Evolutionary conservation across 768 basidiomycete genomes (phyloP), one percentile per base, ranked within the genome.

Genomic region (Leccinum pellstonianum): DNA sequence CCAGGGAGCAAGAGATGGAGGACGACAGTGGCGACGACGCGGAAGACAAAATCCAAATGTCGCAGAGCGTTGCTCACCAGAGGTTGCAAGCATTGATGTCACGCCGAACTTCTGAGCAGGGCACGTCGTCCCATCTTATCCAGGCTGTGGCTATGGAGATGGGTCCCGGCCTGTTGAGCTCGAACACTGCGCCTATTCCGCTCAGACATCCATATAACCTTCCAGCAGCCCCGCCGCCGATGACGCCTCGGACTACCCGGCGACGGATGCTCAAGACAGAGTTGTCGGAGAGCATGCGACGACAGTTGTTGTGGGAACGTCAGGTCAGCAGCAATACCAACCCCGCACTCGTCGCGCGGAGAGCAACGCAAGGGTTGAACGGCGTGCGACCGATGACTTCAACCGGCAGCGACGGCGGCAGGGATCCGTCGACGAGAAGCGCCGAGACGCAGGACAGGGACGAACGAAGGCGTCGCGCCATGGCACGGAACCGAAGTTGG

Each of bases 231-330:
- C 75, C 80, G 0, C 77, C 83, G 17, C 90, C 91, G 3, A 87
- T 88, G 64, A 92, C 91, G 1, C 94, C 94, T 0, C 85, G 90
- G 37, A 93, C 94, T 47, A 94, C 92, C 3, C 82, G 94, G 3
- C 80, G 91, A 53, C 81, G 83, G 64, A 95, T 95, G 91, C 79
- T 95, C 50, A 80, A 86, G 57, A 88, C 86, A 4, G 94, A 96
- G 73, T 78, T 96, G 69, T 88, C 89, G 33, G 94, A 96, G 74
- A 89, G 87, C 59, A 75, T 96, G 62, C 79, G 94, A 21, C 79
- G 88, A 50, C 90, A 94, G 65, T 70, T 95, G 58, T 74, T 95
- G 5, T 93, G 91, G 91, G 90, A 87, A 64, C 80, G 88, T 14
- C 86, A 88, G 62, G 82, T 88, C 62, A 84, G 84, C 70, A 73